Conservation (phyloP, 1,139 yeast genomes). For the Blastobotrys persicus region DNA sequence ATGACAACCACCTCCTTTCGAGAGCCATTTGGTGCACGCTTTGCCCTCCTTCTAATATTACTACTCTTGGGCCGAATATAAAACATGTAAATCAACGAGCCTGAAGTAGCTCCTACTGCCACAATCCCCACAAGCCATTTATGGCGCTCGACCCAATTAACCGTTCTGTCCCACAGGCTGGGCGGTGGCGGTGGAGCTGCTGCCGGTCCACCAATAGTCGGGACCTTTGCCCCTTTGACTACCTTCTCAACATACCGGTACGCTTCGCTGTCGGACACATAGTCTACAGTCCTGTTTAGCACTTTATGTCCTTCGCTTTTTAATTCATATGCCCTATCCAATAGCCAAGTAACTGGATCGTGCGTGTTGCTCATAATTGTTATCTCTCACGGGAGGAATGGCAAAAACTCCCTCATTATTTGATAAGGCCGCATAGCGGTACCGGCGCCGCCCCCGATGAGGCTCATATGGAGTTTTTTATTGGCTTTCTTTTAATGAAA, state of each 20-base stretch:
- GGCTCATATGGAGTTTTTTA: too few relatives aligned
- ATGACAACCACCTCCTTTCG: slow-evolving; percentile 70
- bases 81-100: slow-evolving; percentile 25
- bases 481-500: too few relatives aligned
- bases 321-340: slow-evolving; percentile 27
- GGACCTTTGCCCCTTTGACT: slow-evolving; percentile 16
- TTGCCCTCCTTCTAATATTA: slow-evolving; percentile 51
- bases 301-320: slow-evolving; percentile 27
- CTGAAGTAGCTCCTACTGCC: slow-evolving; percentile 27
- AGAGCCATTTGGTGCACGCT: slow-evolving; percentile 64
- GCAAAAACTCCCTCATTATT: not conserved
- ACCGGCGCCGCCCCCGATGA: not conserved
- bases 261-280: slow-evolving; percentile 25
- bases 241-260: slow-evolving; percentile 21
- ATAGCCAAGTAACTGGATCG: slow-evolving; percentile 30
- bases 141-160: slow-evolving; percentile 32
- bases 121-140: slow-evolving; percentile 28
- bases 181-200: slow-evolving; percentile 33
- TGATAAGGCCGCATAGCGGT: not conserved
- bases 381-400: not conserved
- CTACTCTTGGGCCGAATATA: slow-evolving; percentile 16
- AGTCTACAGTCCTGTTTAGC: slow-evolving; percentile 25
- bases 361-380: slow-evolving; percentile 9
- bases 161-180: slow-evolving; percentile 23
- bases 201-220: slow-evolving; percentile 1